Percentiles rank a stretch among this genome's conserved stretches.
phyloP scores from a whole-genome alignment of 352 stramenopile species.

The Phytopythium kandeliae region DNA sequence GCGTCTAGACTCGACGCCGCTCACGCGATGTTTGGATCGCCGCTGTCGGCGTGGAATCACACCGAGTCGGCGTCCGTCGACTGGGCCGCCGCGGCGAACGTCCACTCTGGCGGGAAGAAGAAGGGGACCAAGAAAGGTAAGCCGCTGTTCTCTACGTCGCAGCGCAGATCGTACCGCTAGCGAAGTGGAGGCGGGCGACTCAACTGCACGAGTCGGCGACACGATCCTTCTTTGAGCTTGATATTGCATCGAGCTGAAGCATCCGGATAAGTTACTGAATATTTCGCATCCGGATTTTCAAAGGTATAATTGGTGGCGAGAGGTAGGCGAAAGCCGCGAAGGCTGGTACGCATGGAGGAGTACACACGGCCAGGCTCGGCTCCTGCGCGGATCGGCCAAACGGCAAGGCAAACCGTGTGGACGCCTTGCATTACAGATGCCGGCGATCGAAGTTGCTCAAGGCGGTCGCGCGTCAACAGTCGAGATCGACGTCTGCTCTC shows the following conservation, averaged over 20 bases:
- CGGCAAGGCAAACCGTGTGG: too few relatives aligned
- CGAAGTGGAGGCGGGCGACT: not conserved
- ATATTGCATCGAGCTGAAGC: not conserved
- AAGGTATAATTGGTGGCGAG: not conserved
- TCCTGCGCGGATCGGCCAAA: too few relatives aligned
- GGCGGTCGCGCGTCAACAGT: too few relatives aligned
- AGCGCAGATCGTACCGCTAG: slow-evolving; percentile 73
- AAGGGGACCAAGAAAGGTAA: slow-evolving; percentile 70
- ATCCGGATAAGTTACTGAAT: not conserved
- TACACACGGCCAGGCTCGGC: too few relatives aligned
- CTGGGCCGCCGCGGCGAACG: slow-evolving; percentile 12
- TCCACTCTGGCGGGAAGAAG: slow-evolving; percentile 40
- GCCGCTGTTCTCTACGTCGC: slow-evolving; percentile 60
- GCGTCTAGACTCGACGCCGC: slow-evolving; percentile 2
- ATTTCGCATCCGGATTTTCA: not conserved
- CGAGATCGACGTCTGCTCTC: too few relatives aligned
- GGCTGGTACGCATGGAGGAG: not conserved
- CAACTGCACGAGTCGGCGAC: too few relatives aligned
- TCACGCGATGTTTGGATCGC: slow-evolving; percentile 17
- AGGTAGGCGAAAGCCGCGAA: too few relatives aligned
- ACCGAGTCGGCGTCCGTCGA: slow-evolving; percentile 24
- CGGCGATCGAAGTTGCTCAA: too few relatives aligned
- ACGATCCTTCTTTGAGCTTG: not conserved
- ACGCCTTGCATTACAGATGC: too few relatives aligned
- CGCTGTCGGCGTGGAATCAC: slow-evolving; percentile 34